A percentile compares a stretch with the other conserved stretches of the same genome.
Conservation (phyloP, 83 land plant genomes). For the Isoetes engelmannii region DNA sequence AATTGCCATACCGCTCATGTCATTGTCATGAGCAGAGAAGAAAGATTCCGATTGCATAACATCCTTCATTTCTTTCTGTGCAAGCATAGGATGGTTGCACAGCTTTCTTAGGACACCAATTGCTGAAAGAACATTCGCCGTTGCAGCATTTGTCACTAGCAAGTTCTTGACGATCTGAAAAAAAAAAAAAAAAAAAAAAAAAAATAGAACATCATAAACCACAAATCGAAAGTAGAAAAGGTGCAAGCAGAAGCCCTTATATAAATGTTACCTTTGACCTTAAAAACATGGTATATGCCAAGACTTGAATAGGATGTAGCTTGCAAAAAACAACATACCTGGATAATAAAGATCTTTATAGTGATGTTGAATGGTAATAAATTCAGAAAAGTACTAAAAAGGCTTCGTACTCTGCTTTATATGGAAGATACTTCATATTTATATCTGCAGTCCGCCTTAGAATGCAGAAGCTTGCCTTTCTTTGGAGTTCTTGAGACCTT, state of each 20-base stretch:
- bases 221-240: no score
- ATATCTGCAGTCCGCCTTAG: conserved; percentile 37
- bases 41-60: no score
- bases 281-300: conserved; percentile 22
- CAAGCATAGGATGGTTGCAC: conserved; percentile 40
- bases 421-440: conserved; percentile 35
- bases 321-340: conserved; percentile 42
- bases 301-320: conserved; percentile 28
- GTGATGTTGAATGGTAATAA: background rate
- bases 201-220: no score
- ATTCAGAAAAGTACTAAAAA: background rate
- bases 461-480: conserved; percentile 35
- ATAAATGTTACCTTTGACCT: conserved; percentile 12
- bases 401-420: conserved; percentile 32
- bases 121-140: conserved; percentile 30
- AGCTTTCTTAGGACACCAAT: conserved; percentile 36
- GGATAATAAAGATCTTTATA: conserved; percentile 1
- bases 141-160: conserved; percentile 11
- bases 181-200: background rate
- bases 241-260: no score
- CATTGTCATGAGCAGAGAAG: no score
- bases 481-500: conserved; percentile 31
- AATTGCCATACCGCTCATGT: no score
- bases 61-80: conserved; percentile 8
- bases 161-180: conserved; percentile 27